phyloP scores from a whole-genome alignment of 2,329 filamentous ascomycete genomes.

The Xenoacremonium recifei region DNA sequence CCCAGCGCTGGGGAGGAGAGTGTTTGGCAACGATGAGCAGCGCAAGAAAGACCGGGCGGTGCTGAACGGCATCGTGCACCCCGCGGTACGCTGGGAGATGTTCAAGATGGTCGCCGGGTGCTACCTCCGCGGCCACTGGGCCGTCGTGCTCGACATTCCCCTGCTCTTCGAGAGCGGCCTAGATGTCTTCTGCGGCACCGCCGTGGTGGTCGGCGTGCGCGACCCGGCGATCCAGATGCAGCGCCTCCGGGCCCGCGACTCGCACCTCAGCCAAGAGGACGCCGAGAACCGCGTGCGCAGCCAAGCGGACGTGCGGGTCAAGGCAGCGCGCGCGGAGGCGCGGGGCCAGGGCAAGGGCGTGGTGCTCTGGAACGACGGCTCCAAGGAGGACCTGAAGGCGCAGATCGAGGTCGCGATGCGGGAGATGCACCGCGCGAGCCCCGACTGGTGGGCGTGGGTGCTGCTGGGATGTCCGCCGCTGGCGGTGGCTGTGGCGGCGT shows the following conservation, averaged over 20 bases:
- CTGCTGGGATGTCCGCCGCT: conserved; percentile 70
- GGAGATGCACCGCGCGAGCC: conserved; percentile 61
- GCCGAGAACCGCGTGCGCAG: conserved; percentile 82
- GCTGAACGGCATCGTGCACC: conserved; percentile 90
- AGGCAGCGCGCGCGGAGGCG: conserved; percentile 72
- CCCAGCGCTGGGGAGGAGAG: conserved; percentile 76
- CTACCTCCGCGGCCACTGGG: conserved; percentile 78
- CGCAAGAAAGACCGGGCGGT: conserved; percentile 68
- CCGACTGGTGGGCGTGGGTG: conserved; percentile 81
- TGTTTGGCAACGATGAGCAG: conserved; percentile 79
- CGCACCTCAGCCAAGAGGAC: conserved; percentile 78
- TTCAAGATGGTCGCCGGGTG: conserved; percentile 69
- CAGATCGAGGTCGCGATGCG: conserved; percentile 67
- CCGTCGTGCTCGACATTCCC: conserved; percentile 88
- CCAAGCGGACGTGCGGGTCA: conserved; percentile 82
- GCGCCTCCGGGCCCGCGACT: conserved; percentile 71
- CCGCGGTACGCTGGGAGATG: conserved; percentile 81
- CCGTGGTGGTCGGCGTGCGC: conserved; percentile 81
- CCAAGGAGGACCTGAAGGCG: conserved; percentile 64
- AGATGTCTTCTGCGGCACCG: conserved; percentile 80
- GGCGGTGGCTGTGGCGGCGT: conserved; percentile 65
- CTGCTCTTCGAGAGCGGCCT: conserved; percentile 86
- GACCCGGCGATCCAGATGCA: conserved; percentile 82
- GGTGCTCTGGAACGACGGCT: conserved; percentile 89
- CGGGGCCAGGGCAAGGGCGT: conserved; percentile 65